Conservation (phyloP, 2,329 filamentous ascomycete genomes). For the Talaromyces sp. region DNA sequence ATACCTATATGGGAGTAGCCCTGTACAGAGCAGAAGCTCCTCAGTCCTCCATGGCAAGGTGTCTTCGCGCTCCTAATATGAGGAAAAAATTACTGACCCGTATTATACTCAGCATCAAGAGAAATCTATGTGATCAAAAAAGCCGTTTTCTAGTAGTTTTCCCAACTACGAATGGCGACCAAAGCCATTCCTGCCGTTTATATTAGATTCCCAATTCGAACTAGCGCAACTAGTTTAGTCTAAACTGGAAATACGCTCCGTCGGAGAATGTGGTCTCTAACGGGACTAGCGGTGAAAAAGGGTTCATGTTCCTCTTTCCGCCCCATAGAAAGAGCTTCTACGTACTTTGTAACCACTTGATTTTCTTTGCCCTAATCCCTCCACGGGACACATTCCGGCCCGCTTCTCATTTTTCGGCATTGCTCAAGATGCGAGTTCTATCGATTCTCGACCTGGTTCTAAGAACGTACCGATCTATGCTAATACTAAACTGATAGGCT, state of each 20-base stretch:
- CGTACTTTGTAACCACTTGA: no score
- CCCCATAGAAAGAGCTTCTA: background rate
- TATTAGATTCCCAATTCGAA: background rate
- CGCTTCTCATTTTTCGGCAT: conserved; percentile 1
- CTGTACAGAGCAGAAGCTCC: background rate
- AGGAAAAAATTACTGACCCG: background rate
- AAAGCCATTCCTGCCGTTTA: background rate
- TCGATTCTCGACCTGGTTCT: background rate
- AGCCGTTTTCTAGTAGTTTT: no score
- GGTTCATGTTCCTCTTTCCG: background rate
- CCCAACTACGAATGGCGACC: no score
- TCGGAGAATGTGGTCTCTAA: background rate
- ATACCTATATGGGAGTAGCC: background rate
- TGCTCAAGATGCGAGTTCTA: background rate
- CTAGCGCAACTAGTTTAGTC: background rate
- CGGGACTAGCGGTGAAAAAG: background rate
- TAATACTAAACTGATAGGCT: background rate
- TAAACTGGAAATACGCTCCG: conserved; percentile 8
- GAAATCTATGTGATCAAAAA: background rate
- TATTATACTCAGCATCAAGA: background rate
- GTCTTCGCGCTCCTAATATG: background rate
- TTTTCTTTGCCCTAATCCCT: background rate
- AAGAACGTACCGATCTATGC: background rate
- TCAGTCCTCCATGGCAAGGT: background rate
- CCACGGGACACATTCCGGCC: background rate